Base-by-base conservation (phyloP, 2,329 filamentous ascomycete genomes). In the Helotiales sp. region DNA sequence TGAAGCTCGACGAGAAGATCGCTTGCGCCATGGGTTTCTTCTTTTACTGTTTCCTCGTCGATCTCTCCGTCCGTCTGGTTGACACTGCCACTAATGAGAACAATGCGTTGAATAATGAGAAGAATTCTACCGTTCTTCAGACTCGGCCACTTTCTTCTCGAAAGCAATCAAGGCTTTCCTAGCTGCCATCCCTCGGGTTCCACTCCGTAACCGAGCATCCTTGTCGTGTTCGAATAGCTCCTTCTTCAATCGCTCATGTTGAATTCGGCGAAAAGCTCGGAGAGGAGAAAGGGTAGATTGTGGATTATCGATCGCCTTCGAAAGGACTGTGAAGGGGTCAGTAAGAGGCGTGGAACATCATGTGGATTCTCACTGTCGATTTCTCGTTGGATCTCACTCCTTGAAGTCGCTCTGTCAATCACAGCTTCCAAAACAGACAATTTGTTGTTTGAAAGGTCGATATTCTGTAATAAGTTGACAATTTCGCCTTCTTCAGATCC, bases 161-260 rank as follows among this genome's bases (percentile, higher is more conserved):
- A 89, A 86, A 3, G 85, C 85, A 59, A 88, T 87, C 20, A 96
- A 79, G 0, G 89, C 86, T 73, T 96, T 95, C n/a, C 92, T 84
- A 0, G 92, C 92, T 68, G 90, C 86, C 75, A 91, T 81, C 0
- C 93, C 93, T 49, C 93, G 82, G 1, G 91, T 86, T 37, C 93
- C 93, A 74, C 92, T 95, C 61, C 92, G 83, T 47, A 93, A 80
- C 49, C 87, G 83, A 7, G 92, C 92, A 75, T 93, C 89, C 71
- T 93, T 92, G 74, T 92, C 89, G 0, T 89, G 85, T 22, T 89
- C 84, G 64, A 91, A 92, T 2, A 93, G 80, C 6, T 87, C 84
- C 72, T 86, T 84, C 70, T 87, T 84, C 43, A 91, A 81, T 24
- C 87, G 83, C 69, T 89, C 84, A 72, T 92, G 85, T 28, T 85